Evolutionary conservation across 2,329 filamentous ascomycete genomes (phyloP).

Genomic region (Fusarium begoniae): DNA sequence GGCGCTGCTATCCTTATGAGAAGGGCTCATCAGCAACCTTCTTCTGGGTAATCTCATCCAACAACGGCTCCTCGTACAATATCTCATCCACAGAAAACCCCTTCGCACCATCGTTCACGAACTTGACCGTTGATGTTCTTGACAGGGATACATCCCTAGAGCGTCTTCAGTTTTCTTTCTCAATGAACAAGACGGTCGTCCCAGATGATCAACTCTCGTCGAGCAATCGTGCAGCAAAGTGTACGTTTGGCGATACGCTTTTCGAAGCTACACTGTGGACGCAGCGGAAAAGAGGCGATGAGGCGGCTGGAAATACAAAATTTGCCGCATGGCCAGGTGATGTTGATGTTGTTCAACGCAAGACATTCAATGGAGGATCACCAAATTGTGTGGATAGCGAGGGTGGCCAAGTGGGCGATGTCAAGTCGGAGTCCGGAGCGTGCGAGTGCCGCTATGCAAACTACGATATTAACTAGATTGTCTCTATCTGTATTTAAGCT

Average conservation of each 20-base stretch:
- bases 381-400: slow-evolving; percentile 62
- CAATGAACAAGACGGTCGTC: slow-evolving; percentile 61
- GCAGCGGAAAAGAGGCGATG: slow-evolving; percentile 42
- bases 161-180: slow-evolving; percentile 66
- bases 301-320: slow-evolving; percentile 18
- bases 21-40: slow-evolving; percentile 60
- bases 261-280: slow-evolving; percentile 70
- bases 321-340: slow-evolving; percentile 66
- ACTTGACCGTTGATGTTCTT: slow-evolving; percentile 59
- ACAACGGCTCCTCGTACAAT: slow-evolving; percentile 53
- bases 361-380: slow-evolving; percentile 51
- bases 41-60: slow-evolving; percentile 66
- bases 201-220: slow-evolving; percentile 55
- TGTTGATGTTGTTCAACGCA: slow-evolving; percentile 63
- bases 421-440: slow-evolving; percentile 48
- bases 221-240: slow-evolving; percentile 58
- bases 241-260: slow-evolving; percentile 65
- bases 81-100: slow-evolving; percentile 66
- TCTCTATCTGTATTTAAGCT: neutral
- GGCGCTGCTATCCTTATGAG: slow-evolving; percentile 68
- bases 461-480: slow-evolving; percentile 33
- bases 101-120: slow-evolving; percentile 65
- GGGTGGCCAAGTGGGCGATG: slow-evolving; percentile 49
- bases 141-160: slow-evolving; percentile 60
- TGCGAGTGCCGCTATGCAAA: slow-evolving; percentile 54